Evolutionary conservation across 2,329 filamentous ascomycete genomes (phyloP).

Genomic region (Colletotrichum costaricense): DNA sequence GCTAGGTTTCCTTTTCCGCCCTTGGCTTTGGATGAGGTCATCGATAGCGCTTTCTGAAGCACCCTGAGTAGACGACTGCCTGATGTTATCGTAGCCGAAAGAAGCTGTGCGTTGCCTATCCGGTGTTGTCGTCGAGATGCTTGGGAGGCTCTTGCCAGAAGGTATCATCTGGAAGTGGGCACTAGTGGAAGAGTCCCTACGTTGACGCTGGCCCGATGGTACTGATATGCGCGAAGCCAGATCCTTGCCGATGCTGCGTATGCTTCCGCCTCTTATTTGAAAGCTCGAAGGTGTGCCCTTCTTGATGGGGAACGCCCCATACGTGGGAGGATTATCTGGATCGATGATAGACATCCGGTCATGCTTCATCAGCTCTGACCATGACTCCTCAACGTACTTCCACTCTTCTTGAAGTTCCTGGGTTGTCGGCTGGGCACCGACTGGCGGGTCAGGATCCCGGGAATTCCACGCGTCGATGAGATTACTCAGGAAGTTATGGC

Average conservation of each 20-base stretch:
- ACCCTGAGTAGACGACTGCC: not conserved
- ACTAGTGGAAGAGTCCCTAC: not conserved
- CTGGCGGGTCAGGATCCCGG: not conserved
- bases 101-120: not conserved
- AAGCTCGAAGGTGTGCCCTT: not conserved
- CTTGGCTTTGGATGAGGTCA: slow-evolving; percentile 2
- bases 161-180: not conserved
- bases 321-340: not conserved
- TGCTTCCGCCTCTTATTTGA: slow-evolving; percentile 11
- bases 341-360: slow-evolving; percentile 3
- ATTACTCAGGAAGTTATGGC: slow-evolving; percentile 11
- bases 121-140: not conserved
- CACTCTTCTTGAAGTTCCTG: slow-evolving; percentile 2
- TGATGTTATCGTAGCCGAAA: not conserved
- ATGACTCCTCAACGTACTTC: not conserved
- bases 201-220: not conserved
- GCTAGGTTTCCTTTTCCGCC: slow-evolving; percentile 10
- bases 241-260: not conserved
- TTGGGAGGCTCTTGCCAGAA: not conserved
- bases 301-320: not conserved
- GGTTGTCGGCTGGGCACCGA: not conserved
- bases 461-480: slow-evolving; percentile 27
- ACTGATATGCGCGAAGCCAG: not conserved
- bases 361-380: not conserved
- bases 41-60: not conserved